phyloP scores from a whole-genome alignment of 2,329 filamentous ascomycete genomes.

The Phoma sp. region DNA sequence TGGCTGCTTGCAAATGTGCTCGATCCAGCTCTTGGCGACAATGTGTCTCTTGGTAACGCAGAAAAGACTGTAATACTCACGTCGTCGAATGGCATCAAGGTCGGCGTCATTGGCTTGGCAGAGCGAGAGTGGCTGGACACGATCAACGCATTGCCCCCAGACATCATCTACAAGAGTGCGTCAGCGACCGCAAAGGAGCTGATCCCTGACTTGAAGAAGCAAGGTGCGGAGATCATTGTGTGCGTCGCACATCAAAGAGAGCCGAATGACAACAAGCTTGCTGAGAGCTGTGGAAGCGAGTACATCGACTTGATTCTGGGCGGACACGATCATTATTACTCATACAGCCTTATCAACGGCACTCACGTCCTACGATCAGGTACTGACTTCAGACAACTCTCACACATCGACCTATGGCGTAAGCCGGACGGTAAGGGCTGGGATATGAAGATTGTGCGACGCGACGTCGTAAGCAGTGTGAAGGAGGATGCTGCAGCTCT shows the following conservation, averaged over 20 bases:
- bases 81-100: conserved; percentile 80
- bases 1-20: conserved; percentile 90
- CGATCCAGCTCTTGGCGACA: conserved; percentile 78
- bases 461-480: conserved; percentile 74
- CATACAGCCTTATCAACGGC: conserved; percentile 76
- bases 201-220: conserved; percentile 71
- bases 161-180: conserved; percentile 82
- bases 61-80: conserved; percentile 77
- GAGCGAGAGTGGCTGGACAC: conserved; percentile 90
- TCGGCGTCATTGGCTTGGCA: conserved; percentile 83
- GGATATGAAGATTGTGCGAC: conserved; percentile 78
- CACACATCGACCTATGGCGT: conserved; percentile 79
- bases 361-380: conserved; percentile 86
- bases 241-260: conserved; percentile 86
- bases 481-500: conserved; percentile 66
- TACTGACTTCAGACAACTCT: conserved; percentile 90
- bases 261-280: conserved; percentile 87
- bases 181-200: conserved; percentile 76
- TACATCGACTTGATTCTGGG: conserved; percentile 85
- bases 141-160: conserved; percentile 82
- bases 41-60: conserved; percentile 76
- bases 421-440: conserved; percentile 63
- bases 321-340: conserved; percentile 90
- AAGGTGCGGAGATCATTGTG: conserved; percentile 83
- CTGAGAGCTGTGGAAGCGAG: conserved; percentile 70